Conservation (phyloP, 2,329 filamentous ascomycete genomes). For the Catunica adiposa region DNA sequence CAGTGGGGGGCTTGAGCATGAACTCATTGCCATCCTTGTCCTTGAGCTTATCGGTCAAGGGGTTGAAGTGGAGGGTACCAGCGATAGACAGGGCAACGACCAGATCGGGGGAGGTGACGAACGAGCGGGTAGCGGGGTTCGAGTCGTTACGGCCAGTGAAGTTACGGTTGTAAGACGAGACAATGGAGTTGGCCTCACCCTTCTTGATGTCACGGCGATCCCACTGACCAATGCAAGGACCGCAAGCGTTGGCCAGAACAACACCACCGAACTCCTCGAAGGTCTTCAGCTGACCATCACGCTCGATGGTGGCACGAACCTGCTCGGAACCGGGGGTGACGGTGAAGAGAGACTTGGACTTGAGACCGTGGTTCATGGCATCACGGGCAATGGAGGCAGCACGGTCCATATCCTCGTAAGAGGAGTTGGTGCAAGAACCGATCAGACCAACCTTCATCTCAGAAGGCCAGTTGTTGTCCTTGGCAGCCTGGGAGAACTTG, state of each 20-base stretch:
- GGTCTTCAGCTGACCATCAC: conserved; percentile 81
- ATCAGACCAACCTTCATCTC: conserved; percentile 95
- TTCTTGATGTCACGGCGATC: conserved; percentile 87
- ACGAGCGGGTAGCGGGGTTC: conserved; percentile 87
- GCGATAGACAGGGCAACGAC: conserved; percentile 76
- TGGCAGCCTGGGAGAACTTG: conserved; percentile 88
- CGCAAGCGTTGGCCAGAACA: conserved; percentile 89
- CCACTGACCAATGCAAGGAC: conserved; percentile 89
- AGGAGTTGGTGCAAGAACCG: conserved; percentile 92
- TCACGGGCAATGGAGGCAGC: conserved; percentile 82
- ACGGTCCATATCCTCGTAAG: conserved; percentile 79
- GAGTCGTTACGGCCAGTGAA: conserved; percentile 96
- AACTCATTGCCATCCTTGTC: conserved; percentile 96
- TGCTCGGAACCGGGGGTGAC: conserved; percentile 96
- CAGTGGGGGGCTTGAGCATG: conserved; percentile 62
- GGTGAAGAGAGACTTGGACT: conserved; percentile 84
- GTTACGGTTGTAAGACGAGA: conserved; percentile 99
- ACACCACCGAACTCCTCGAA: conserved; percentile 94
- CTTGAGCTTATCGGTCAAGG: conserved; percentile 78
- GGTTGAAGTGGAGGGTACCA: conserved; percentile 83
- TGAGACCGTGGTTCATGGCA: conserved; percentile 79
- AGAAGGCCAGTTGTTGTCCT: conserved; percentile 89
- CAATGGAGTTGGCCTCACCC: conserved; percentile 87
- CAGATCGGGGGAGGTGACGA: conserved; percentile 79
- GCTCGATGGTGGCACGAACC: conserved; percentile 80